Base-by-base conservation (phyloP, 1,284 basidiomycete genomes). In the Thecaphora thlaspeos region DNA sequence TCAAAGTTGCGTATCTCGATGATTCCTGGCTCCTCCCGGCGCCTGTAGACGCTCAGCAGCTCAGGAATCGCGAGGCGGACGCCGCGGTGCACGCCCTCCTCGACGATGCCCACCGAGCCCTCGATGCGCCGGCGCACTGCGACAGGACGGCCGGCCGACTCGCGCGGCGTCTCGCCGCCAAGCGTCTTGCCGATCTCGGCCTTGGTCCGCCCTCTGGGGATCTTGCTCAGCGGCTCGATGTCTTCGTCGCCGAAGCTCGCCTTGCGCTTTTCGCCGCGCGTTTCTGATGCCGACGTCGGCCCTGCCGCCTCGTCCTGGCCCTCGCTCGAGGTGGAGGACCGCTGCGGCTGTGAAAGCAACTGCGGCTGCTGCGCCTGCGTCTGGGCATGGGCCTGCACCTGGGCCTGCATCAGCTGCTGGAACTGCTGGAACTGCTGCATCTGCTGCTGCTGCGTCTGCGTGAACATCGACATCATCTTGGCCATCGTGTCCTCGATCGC, bases 1-100 rank as follows among this genome's bases (percentile, higher is more conserved):
- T 87, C 86, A 23, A 86, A 82, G 80, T 98, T 96, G 61, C 86
- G 82, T 0, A 82, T 89, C 73, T 95, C 90, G 41, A 95, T 80
- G 14, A 85, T 72, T 54, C 89, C 85, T 14, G 65, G 66, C n/a
- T 70, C 70, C 14, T 72, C 70, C 21, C 87, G 85, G 4, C 60
- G 54, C 2, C 64, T 58, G 34, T 59, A 62, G 34, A 62, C 47
- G 51, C 61, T 66, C 17, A 52, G 46, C 21, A 67, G 51, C 36
- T 60, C 53, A 17, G 71, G 71, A 19, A 66, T 44, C 15, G 30
- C 12, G 9, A 69, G 54, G 36, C 55, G 56, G 2, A 58, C 39
- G 22, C 60, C 55, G 26, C 51, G 51, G 44, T 44, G 50, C 9
- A 63, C 41, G n/a, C 61, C 58, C 19, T 61, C 24, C 48, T 70